These are phyloP conservation scores for Yarrowia phangngaensis DNA, from an alignment of 805 yeast genomes.

Conservation along the genomic window DNA sequence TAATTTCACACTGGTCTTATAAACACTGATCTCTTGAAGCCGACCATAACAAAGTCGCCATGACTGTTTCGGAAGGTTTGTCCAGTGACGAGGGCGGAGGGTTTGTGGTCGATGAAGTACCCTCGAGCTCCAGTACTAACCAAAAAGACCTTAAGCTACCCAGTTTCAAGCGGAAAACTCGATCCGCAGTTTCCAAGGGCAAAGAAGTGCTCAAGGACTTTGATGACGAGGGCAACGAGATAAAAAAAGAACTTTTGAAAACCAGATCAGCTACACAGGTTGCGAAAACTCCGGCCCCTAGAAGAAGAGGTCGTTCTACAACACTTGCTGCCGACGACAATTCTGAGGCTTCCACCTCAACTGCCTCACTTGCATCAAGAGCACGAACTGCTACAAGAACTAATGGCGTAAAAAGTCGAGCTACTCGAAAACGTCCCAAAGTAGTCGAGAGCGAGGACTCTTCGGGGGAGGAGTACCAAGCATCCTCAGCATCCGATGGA, in stretches of 20 bases:
- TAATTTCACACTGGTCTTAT: no score
- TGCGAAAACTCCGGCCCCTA: background rate
- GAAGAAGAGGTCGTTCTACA: constrained; percentile 3
- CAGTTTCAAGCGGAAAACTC: constrained; percentile 1
- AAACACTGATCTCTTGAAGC: no score
- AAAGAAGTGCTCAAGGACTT: constrained; percentile 8
- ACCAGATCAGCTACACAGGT: background rate
- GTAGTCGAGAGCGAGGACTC: constrained; percentile 21
- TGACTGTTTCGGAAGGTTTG: constrained; percentile 1
- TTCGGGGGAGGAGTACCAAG: constrained; percentile 9
- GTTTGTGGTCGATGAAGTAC: background rate
- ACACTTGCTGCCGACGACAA: constrained; percentile 3
- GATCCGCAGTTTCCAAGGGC: background rate
- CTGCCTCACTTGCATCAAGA: constrained; percentile 3
- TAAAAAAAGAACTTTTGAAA: background rate
- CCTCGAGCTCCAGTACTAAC: background rate
- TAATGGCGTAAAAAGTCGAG: background rate
- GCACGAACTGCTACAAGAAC: constrained; percentile 4
- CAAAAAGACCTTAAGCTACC: background rate
- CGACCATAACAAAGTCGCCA: constrained; percentile 2
- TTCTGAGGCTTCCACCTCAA: constrained; percentile 2
- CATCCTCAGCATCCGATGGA: background rate
- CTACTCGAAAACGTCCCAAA: constrained; percentile 3
- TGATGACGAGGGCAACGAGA: constrained; percentile 22
- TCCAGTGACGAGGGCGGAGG: constrained; percentile 24